These are phyloP conservation scores for Elongisporangium prolatum DNA, from an alignment of 352 stramenopile genomes.

Conservation along the genomic window DNA sequence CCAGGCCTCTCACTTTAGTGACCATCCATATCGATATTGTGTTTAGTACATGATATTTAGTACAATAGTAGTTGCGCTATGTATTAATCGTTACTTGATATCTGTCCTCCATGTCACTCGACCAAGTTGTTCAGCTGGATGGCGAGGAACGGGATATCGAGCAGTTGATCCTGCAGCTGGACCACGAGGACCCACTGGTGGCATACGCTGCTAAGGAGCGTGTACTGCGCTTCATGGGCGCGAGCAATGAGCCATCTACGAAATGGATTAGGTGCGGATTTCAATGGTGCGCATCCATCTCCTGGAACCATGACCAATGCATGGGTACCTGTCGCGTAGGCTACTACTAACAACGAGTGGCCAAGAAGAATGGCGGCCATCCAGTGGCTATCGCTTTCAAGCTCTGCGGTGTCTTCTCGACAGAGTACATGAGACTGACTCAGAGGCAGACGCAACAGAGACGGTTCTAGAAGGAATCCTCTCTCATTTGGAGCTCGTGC, in stretches of 20 bases:
- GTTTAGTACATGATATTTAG: not conserved
- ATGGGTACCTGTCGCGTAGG: not conserved
- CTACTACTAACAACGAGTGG: not conserved
- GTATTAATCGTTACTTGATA: not conserved
- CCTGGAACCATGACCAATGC: not conserved
- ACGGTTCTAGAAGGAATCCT: not conserved
- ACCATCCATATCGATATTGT: no score
- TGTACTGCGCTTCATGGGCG: conserved; percentile 14
- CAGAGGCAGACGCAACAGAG: not conserved
- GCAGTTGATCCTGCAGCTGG: conserved; percentile 17
- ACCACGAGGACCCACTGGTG: conserved; percentile 30
- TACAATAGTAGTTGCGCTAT: not conserved
- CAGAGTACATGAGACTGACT: not conserved
- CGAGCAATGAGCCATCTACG: conserved; percentile 7
- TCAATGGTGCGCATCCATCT: no score
- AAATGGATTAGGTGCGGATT: conserved; percentile 1
- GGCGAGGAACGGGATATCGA: conserved; percentile 6
- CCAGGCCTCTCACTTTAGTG: conserved; percentile 1
- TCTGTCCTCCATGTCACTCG: not conserved
- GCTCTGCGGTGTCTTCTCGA: conserved; percentile 40
- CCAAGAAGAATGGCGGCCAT: not conserved
- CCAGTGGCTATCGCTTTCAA: conserved; percentile 40
- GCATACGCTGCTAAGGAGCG: conserved; percentile 37
- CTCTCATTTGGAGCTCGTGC: not conserved
- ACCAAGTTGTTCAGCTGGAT: conserved; percentile 8